Evolutionary conservation across 1,139 yeast genomes (phyloP).

Genomic region (Lodderomyces metapsilosis): DNA sequence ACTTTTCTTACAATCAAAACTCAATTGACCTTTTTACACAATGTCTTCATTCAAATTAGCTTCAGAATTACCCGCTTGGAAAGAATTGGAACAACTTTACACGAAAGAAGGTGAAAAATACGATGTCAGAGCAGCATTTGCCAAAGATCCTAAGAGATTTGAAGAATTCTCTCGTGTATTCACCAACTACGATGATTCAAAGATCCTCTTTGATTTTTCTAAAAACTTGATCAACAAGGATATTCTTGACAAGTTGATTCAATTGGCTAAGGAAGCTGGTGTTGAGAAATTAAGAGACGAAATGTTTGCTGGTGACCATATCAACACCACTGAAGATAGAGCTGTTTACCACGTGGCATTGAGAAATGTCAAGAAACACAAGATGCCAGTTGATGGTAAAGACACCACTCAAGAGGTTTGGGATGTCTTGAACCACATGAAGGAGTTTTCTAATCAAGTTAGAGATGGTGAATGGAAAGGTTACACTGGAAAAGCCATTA

Average conservation of each 20-base stretch:
- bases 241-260: conserved; percentile 61
- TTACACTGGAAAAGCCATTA: conserved; percentile 90
- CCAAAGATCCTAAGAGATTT: conserved; percentile 71
- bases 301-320: conserved; percentile 89
- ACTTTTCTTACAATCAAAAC: neutral
- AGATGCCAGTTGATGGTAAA: conserved; percentile 84
- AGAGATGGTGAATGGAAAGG: conserved; percentile 97
- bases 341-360: conserved; percentile 96
- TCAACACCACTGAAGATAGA: conserved; percentile 92
- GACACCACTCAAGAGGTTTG: conserved; percentile 91
- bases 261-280: conserved; percentile 86
- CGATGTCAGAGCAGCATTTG: conserved; percentile 75
- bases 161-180: conserved; percentile 74
- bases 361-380: conserved; percentile 82
- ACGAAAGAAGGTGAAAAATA: conserved; percentile 63
- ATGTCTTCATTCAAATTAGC: conserved; percentile 59
- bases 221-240: conserved; percentile 91
- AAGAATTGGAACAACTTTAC: conserved; percentile 67
- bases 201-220: conserved; percentile 90
- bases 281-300: conserved; percentile 86
- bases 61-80: conserved; percentile 82
- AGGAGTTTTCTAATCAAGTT: conserved; percentile 84
- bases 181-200: conserved; percentile 78
- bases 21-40: conserved; percentile 13
- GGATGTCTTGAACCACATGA: conserved; percentile 89